Base-by-base conservation (phyloP, 805 yeast genomes). In the Suhomyces sp. region DNA sequence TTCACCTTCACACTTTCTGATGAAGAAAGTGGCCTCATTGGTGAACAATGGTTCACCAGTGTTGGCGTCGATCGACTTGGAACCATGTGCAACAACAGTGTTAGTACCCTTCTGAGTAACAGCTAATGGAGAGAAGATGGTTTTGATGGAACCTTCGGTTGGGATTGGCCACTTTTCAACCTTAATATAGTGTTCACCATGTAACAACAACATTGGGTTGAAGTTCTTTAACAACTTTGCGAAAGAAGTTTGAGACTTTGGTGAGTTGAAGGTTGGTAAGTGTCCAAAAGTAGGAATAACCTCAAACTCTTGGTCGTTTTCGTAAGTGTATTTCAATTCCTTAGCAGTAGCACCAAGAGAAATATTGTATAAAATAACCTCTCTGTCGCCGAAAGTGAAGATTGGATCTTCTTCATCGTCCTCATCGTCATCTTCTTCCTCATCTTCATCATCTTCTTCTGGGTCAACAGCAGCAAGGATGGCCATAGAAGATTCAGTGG, bases 101-200 rank as follows among this genome's bases (percentile, higher is more conserved):
- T 90, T 93, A 47, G 82, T 81, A 38, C 88, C 88, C 71, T 91
- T 91, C 64, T 88, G 91, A 13, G 83, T 60, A 12, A 87, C 77
- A 13, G 84, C 86, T 34, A 91, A 68, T 30, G 95, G 88, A 44
- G 56, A 66, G 39, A 77, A 74, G 28, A 72, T 71, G 6, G 95
- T 84, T 36, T 63, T 70, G 28, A 88, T 60, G 2, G 63, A 56
- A 3, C 81, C 95, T 43, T 74, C 71, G 1, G 84, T 76, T 43
- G 96, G 95, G 39, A 91, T 71, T 39, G 95, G 93, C 70, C 75
- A 80, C 58, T 81, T 76, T 45, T 72, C 72, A 44, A 91, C 60
- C 62, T 79, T 88, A 50, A 90, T 70, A 63, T 84, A 91, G 60
- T 91, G 97, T 66, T 91, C 98, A 40, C 98, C 98, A 59, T 91